A percentile compares a stretch with the other conserved stretches of the same genome.
These are phyloP conservation scores for Penicillium sclerotigenum DNA, from an alignment of 2,329 filamentous ascomycete genomes.

Conservation along the genomic window DNA sequence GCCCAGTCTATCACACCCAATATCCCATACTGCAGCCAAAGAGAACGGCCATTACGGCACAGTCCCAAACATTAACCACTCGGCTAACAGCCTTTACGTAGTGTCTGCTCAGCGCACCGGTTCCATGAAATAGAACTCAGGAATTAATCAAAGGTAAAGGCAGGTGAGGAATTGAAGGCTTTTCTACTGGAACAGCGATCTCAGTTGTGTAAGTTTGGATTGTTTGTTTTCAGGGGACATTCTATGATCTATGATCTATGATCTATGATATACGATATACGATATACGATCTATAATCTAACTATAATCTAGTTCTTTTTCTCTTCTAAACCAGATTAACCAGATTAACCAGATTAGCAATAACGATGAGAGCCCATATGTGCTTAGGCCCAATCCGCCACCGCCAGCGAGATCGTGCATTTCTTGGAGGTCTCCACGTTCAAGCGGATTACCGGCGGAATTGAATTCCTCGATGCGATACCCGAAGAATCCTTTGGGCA, in stretches of 20 bases:
- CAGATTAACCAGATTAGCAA: constrained; percentile 46
- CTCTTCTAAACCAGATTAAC: no score
- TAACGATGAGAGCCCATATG: constrained; percentile 64
- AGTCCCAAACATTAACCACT: neutral
- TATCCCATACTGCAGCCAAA: neutral
- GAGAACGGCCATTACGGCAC: neutral
- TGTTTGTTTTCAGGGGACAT: no score
- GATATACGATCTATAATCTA: no score
- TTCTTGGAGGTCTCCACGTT: constrained; percentile 66
- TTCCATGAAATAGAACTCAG: constrained; percentile 36
- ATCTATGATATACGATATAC: no score
- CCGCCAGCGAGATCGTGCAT: constrained; percentile 54
- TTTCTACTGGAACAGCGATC: constrained; percentile 57
- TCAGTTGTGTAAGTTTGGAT: no score
- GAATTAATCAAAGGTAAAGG: constrained; percentile 63
- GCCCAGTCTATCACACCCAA: neutral
- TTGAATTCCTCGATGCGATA: constrained; percentile 66
- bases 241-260: no score
- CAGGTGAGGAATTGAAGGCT: constrained; percentile 61
- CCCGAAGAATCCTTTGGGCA: constrained; percentile 62
- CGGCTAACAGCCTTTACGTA: neutral
- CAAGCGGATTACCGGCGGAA: constrained; percentile 68
- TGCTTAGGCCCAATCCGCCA: constrained; percentile 52
- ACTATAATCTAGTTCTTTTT: no score
- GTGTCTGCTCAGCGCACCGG: neutral